Conservation (phyloP, 345 rosid species). For the Zanthoxylum bungeanum region DNA sequence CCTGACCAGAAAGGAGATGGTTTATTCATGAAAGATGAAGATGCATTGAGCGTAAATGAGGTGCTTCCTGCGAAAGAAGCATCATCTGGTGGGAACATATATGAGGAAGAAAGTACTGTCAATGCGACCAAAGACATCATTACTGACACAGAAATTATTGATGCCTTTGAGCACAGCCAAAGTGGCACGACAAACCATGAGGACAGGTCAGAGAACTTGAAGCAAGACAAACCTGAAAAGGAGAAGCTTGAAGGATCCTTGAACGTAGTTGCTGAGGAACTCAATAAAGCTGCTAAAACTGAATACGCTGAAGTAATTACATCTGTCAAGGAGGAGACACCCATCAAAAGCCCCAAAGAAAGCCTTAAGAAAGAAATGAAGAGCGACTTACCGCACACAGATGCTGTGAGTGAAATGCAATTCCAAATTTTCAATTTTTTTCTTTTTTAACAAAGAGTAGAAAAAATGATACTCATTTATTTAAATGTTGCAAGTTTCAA, state of each 20-base stretch:
- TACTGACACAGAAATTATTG: not conserved
- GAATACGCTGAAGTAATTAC: slow-evolving; percentile 8
- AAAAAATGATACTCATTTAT: not conserved
- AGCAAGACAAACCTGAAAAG: slow-evolving; percentile 8
- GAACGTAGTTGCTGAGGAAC: slow-evolving; percentile 6
- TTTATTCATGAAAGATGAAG: slow-evolving; percentile 3
- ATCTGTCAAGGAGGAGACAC: slow-evolving; percentile 11
- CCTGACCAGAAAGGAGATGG: slow-evolving; percentile 8
- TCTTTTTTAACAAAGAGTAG: not conserved
- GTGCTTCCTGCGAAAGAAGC: not conserved
- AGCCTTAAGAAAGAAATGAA: slow-evolving; percentile 5
- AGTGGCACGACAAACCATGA: not conserved
- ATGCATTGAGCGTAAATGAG: not conserved
- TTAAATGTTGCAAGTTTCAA: not conserved
- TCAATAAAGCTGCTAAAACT: slow-evolving; percentile 5
- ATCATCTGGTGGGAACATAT: slow-evolving; percentile 10
- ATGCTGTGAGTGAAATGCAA: not conserved
- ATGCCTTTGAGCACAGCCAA: slow-evolving; percentile 6
- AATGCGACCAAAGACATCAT: not conserved
- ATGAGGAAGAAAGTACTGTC: not conserved
- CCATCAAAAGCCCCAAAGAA: slow-evolving; percentile 11
- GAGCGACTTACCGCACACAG: slow-evolving; percentile 14
- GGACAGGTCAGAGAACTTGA: slow-evolving; percentile 2
- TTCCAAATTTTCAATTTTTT: not conserved
- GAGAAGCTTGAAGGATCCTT: slow-evolving; percentile 17